Evolutionary conservation across 352 stramenopile genomes (phyloP), one percentile per base, ranked within the genome.

Genomic region (Pythium sukuiense): DNA sequence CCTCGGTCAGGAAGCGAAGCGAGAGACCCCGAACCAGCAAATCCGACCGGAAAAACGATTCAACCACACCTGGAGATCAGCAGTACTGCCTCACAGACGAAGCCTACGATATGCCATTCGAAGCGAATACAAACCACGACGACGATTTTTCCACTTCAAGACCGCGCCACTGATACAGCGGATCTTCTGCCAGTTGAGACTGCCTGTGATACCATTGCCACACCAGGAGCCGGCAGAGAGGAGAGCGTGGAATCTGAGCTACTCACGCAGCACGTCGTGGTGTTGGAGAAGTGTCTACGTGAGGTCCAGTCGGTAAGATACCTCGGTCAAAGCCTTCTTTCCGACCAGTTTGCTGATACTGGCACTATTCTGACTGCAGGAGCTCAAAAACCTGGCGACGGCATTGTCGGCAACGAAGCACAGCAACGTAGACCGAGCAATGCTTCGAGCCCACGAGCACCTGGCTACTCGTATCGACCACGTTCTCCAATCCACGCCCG

Each of bases 111-210:
- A 30, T 29, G 20, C 11, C 18, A 52, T 52, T 69, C 63, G 3
- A 43, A 59, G 18, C 11, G 14, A 43, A 70, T 56, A 2, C 63
- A 70, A 45, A 70, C 63, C 6, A 35, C n/a, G 29, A 32, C 32
- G 6, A 56, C 39, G 18, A 70, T 64, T 4, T 37, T 27, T 3
- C 41, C 56, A 3, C 6, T 64, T 33, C 50, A 49, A 9, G 58
- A 71, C 18, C 41, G 52, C 54, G 65, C 43, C n/a, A 67, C 58
- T 5, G 46, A 66, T 20, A 71, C 58, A 8, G 24, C 57, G 2
- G 53, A 66, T 43, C 32, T 65, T 16, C 61, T n/a, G 48, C 20
- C 18, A 13, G 29, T 35, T 11, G 45, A 46, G 24, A 24, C 20
- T 24, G 20, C 20, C 20, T 24, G 20, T 24, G 20, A 24, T 24